These are phyloP conservation scores for Harrya chromipes DNA, from an alignment of 768 basidiomycete species.

Conservation along the genomic window DNA sequence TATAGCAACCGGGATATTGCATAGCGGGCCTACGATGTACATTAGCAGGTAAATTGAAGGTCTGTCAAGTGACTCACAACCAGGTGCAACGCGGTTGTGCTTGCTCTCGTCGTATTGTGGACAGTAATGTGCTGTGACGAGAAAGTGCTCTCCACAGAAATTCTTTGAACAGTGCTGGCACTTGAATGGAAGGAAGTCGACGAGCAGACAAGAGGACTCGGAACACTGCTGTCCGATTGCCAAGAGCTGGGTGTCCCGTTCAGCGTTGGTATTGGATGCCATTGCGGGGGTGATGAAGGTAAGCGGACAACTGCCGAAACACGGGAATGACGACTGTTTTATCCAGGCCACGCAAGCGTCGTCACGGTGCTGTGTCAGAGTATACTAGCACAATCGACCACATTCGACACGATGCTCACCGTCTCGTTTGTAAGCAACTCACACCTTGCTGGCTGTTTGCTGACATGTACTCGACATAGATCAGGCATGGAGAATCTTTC, in stretches of 20 bases:
- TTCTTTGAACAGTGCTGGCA: conserved; percentile 72
- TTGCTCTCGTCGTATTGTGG: conserved; percentile 66
- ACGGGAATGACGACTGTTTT: conserved; percentile 7
- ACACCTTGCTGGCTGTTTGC: neutral
- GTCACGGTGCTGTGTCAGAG: too few species aligned
- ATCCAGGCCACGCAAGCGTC: conserved; percentile 27
- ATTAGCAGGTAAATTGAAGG: neutral
- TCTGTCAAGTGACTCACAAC: conserved; percentile 46
- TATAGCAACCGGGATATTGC: conserved; percentile 70
- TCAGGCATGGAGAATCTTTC: conserved; percentile 75
- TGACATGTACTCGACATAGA: conserved; percentile 34
- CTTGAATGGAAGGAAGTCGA: conserved; percentile 86
- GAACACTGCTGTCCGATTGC: conserved; percentile 72
- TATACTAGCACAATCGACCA: neutral
- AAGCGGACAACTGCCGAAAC: neutral
- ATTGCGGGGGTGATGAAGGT: conserved; percentile 1
- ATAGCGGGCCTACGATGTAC: conserved; percentile 59
- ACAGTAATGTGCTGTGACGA: conserved; percentile 64
- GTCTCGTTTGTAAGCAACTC: conserved; percentile 27
- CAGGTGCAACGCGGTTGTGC: conserved; percentile 72
- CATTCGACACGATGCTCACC: conserved; percentile 16
- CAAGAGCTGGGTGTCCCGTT: conserved; percentile 57
- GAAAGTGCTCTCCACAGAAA: conserved; percentile 81
- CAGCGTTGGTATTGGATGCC: conserved; percentile 19
- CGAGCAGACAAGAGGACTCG: conserved; percentile 57